Evolutionary conservation across 805 yeast species (phyloP).

Genomic region (Wickerhamiella lipophila): DNA sequence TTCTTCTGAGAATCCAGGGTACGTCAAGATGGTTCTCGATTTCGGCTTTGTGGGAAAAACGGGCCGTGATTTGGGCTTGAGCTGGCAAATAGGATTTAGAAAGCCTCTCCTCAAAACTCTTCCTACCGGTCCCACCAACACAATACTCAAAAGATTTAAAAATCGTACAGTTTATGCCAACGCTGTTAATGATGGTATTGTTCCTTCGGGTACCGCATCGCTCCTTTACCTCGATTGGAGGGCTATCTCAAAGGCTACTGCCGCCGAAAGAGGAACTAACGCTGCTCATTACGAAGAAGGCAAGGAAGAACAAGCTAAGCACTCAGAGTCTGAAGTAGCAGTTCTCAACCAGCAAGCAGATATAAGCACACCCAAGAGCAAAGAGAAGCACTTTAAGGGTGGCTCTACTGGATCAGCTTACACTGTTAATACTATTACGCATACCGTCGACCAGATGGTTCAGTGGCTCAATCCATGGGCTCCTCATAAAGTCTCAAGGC

Average conservation of each 20-base stretch:
- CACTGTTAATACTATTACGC: conserved; percentile 6
- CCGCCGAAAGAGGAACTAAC: conserved; percentile 23
- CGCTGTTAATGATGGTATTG: conserved; percentile 86
- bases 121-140: conserved; percentile 63
- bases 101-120: conserved; percentile 63
- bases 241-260: conserved; percentile 45
- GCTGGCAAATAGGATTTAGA: conserved; percentile 29
- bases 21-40: conserved; percentile 70
- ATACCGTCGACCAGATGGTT: conserved; percentile 15
- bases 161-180: conserved; percentile 81
- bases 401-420: conserved; percentile 7
- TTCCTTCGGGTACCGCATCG: conserved; percentile 84
- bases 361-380: neutral
- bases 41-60: conserved; percentile 86
- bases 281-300: conserved; percentile 11
- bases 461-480: conserved; percentile 22
- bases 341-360: neutral
- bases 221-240: conserved; percentile 75
- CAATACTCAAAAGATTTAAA: conserved; percentile 46
- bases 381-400: conserved; percentile 5
- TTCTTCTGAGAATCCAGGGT: conserved; percentile 73
- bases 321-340: conserved; percentile 5
- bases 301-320: neutral
- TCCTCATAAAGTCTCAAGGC: conserved; percentile 24
- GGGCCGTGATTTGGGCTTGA: conserved; percentile 77